phyloP scores from a whole-genome alignment of 1,284 basidiomycete genomes.

The Macrocybe sp. region DNA sequence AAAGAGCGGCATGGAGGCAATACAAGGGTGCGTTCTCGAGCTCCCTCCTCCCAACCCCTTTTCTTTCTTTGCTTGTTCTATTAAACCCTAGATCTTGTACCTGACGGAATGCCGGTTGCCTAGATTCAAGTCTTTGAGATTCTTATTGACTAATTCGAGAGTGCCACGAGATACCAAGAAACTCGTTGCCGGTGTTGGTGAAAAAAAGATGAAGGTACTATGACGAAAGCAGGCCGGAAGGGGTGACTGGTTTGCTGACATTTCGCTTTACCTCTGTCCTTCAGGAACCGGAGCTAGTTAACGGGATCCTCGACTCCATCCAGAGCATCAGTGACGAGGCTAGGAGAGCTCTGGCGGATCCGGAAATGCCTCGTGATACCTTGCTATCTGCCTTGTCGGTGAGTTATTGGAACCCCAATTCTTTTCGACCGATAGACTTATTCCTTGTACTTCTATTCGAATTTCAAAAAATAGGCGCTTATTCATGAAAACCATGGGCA shows the following conservation, averaged over 20 bases:
- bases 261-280: slow-evolving; percentile 2
- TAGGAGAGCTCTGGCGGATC: slow-evolving; percentile 66
- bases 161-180: slow-evolving; percentile 93
- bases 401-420: slow-evolving; percentile 22
- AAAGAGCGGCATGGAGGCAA: slow-evolving; percentile 76
- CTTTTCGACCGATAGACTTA: slow-evolving; percentile 10
- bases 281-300: slow-evolving; percentile 77
- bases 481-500: slow-evolving; percentile 89
- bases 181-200: slow-evolving; percentile 85
- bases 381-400: slow-evolving; percentile 61
- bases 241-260: slow-evolving; percentile 1
- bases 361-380: slow-evolving; percentile 58
- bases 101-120: slow-evolving; percentile 13
- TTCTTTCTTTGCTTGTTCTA: slow-evolving; percentile 3
- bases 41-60: slow-evolving; percentile 1
- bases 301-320: slow-evolving; percentile 70
- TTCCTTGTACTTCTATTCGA: neutral
- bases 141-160: slow-evolving; percentile 91
- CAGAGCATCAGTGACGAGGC: slow-evolving; percentile 84
- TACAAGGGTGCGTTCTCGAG: slow-evolving; percentile 66
- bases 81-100: slow-evolving; percentile 4
- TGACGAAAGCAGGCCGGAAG: neutral
- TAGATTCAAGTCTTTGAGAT: slow-evolving; percentile 52
- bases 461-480: slow-evolving; percentile 44
- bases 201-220: slow-evolving; percentile 60